Percentiles rank a stretch among this genome's conserved stretches.
Evolutionary conservation across 805 yeast genomes (phyloP).

Genomic region (Ascoidea tarda): DNA sequence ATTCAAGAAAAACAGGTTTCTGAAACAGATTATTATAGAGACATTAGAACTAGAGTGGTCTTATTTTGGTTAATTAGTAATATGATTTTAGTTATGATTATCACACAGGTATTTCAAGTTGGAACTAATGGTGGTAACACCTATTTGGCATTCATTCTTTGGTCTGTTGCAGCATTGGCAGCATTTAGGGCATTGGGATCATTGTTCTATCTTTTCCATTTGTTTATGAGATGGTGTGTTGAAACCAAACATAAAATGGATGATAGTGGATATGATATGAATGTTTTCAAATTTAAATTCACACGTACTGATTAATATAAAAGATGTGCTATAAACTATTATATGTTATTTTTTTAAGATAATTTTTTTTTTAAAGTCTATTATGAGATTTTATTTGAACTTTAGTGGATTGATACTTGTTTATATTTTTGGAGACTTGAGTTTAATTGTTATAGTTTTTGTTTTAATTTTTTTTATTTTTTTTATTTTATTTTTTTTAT

Average conservation of each 20-base stretch:
- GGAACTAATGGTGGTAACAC: conserved; percentile 53
- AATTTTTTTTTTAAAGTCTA: too few relatives aligned
- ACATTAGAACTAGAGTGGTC: conserved; percentile 91
- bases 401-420: too few relatives aligned
- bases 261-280: conserved; percentile 17
- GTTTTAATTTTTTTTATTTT: too few relatives aligned
- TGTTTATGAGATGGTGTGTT: conserved; percentile 24
- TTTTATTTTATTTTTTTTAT: too few relatives aligned
- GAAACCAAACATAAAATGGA: conserved; percentile 25
- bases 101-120: conserved; percentile 68
- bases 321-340: too few relatives aligned
- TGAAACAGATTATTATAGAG: conserved; percentile 80
- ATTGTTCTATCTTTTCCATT: conserved; percentile 39
- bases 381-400: too few relatives aligned
- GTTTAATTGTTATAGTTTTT: too few relatives aligned
- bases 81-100: conserved; percentile 69
- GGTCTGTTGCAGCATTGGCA: conserved; percentile 86
- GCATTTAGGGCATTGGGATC: conserved; percentile 78
- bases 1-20: conserved; percentile 23
- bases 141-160: conserved; percentile 71
- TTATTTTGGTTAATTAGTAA: conserved; percentile 85
- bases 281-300: neutral
- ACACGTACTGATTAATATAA: neutral
- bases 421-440: too few relatives aligned
- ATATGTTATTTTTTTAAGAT: too few relatives aligned